Conservation (phyloP, 2,329 filamentous ascomycete genomes). For the Diaporthe amygdali region DNA sequence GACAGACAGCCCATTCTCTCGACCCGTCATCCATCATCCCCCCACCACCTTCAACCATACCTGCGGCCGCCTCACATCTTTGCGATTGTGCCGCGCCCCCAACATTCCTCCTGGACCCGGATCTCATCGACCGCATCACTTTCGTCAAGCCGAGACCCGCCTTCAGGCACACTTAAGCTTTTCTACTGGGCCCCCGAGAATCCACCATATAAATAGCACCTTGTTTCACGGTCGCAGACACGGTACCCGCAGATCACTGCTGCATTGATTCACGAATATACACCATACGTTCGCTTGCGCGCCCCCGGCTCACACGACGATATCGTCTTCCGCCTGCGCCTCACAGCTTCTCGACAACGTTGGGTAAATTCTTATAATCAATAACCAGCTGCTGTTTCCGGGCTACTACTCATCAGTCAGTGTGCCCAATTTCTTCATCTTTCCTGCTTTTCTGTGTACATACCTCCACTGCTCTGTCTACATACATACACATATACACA, state of each 20-base stretch:
- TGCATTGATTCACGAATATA: slow-evolving; percentile 2
- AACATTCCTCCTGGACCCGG: neutral
- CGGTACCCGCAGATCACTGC: neutral
- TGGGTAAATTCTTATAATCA: neutral
- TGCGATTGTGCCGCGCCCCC: neutral
- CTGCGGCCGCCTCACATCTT: slow-evolving; percentile 3
- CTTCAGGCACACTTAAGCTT: neutral
- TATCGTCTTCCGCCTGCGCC: neutral
- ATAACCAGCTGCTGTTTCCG: neutral
- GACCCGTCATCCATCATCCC: slow-evolving; percentile 6
- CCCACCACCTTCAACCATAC: slow-evolving; percentile 5
- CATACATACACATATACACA: neutral
- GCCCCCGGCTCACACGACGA: slow-evolving; percentile 3
- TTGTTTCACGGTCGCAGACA: neutral
- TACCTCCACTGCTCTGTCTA: neutral
- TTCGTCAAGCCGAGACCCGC: neutral
- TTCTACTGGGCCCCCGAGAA: neutral
- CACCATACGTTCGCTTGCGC: slow-evolving; percentile 1
- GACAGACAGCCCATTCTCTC: neutral
- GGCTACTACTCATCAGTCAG: slow-evolving; percentile 22
- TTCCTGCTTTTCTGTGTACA: neutral
- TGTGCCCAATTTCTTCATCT: neutral
- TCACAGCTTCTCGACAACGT: slow-evolving; percentile 9
- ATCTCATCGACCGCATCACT: slow-evolving; percentile 1
- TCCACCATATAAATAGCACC: slow-evolving; percentile 13